These are phyloP conservation scores for Diacronema lutheri DNA, from an alignment of 78 protist species.

Conservation along the genomic window DNA sequence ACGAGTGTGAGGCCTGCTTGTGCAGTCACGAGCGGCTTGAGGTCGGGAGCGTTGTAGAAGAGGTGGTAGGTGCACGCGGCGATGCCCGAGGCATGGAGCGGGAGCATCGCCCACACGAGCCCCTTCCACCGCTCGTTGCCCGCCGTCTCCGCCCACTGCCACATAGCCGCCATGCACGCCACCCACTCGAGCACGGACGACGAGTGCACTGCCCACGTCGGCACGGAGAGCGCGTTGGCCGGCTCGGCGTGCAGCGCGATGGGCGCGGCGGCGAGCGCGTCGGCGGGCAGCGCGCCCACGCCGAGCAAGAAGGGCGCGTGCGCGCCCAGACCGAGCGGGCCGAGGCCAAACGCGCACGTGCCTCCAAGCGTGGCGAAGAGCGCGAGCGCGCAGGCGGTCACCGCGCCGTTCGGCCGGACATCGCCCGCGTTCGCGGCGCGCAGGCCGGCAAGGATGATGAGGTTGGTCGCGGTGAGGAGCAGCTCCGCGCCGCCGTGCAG, in stretches of 20 bases:
- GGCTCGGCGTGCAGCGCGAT: slow-evolving; percentile 34
- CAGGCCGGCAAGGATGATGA: slow-evolving; percentile 15
- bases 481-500: slow-evolving; percentile 44
- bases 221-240: slow-evolving; percentile 39
- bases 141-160: not conserved
- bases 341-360: too few relatives aligned
- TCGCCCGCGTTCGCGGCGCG: not conserved
- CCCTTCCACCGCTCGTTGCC: slow-evolving; percentile 24
- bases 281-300: not conserved
- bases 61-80: slow-evolving; percentile 48
- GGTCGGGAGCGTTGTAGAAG: slow-evolving; percentile 40
- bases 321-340: not conserved
- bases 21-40: not conserved
- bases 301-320: not conserved
- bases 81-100: slow-evolving; percentile 42
- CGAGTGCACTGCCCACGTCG: slow-evolving; percentile 27
- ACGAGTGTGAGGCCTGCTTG: not conserved
- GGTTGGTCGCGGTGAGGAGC: slow-evolving; percentile 32
- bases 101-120: slow-evolving; percentile 44
- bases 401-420: not conserved
- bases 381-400: not conserved
- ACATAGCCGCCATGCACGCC: not conserved
- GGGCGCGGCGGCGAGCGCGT: not conserved
- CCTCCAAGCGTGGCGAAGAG: not conserved
- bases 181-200: slow-evolving; percentile 30